Evolutionary conservation across 2,329 filamentous ascomycete genomes (phyloP).

Genomic region (Aspergillus novofumigatus): DNA sequence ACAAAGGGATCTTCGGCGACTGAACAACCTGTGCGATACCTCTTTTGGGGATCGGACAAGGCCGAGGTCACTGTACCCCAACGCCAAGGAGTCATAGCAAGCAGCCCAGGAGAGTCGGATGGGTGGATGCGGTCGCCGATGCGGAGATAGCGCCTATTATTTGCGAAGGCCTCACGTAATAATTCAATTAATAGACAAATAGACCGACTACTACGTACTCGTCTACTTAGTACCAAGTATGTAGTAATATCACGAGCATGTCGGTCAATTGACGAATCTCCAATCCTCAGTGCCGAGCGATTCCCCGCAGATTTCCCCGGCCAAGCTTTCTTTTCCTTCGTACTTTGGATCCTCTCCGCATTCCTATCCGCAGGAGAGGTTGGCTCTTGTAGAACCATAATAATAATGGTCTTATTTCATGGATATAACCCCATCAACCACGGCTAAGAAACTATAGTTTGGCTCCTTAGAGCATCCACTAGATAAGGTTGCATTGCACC

Average conservation of each 20-base stretch:
- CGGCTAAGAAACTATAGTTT: too few species aligned
- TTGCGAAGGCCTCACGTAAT: not conserved
- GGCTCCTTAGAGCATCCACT: too few species aligned
- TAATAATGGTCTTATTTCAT: too few species aligned
- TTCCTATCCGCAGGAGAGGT: not conserved
- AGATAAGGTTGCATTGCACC: too few species aligned
- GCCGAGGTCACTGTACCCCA: not conserved
- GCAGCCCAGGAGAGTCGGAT: not conserved
- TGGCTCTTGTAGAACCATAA: not conserved
- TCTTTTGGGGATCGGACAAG: not conserved
- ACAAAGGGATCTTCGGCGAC: not conserved
- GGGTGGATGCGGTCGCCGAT: not conserved
- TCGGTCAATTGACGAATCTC: not conserved
- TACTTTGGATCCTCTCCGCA: not conserved
- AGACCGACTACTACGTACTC: too few species aligned
- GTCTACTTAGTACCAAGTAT: not conserved
- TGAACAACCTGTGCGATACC: not conserved
- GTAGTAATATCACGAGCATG: not conserved
- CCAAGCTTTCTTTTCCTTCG: not conserved
- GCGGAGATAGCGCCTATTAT: not conserved
- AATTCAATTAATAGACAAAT: not conserved
- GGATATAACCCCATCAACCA: too few species aligned
- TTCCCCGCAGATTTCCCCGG: not conserved
- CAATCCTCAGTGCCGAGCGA: not conserved
- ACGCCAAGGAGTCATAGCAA: not conserved